A percentile compares a stretch with the other conserved stretches of the same genome.
These are phyloP conservation scores for Murraya paniculata DNA, from an alignment of 345 rosid species.

Conservation along the genomic window DNA sequence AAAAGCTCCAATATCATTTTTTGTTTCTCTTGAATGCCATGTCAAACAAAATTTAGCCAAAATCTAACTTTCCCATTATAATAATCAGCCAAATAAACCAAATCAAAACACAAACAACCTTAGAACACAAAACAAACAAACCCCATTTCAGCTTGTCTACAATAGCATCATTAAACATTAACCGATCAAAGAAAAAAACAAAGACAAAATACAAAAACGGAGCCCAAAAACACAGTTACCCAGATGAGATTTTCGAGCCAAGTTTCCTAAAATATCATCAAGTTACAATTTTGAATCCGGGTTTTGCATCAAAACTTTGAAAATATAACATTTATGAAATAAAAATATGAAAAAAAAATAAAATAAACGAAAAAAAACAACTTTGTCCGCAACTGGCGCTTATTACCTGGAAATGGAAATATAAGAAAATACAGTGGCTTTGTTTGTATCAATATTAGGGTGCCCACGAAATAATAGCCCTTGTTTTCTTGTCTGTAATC, in stretches of 20 bases:
- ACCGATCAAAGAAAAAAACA: constrained; percentile 13
- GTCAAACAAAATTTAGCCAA: constrained; percentile 17
- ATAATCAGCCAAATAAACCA: constrained; percentile 15
- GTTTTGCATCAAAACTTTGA: not conserved
- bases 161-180: not conserved
- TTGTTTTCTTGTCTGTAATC: constrained; percentile 13
- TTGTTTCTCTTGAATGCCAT: not conserved
- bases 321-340: not conserved
- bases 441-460: constrained; percentile 24
- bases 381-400: constrained; percentile 18
- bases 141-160: constrained; percentile 14
- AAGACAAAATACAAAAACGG: not conserved
- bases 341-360: not conserved
- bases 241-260: constrained; percentile 26
- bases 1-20: constrained; percentile 10
- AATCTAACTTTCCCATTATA: constrained; percentile 9
- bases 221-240: constrained; percentile 20
- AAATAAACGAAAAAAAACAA: not conserved
- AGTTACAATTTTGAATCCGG: constrained; percentile 14
- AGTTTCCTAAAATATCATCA: constrained; percentile 6
- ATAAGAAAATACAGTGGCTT: constrained; percentile 12
- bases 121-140: constrained; percentile 4
- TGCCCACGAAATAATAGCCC: constrained; percentile 7
- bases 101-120: constrained; percentile 15
- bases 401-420: constrained; percentile 29